These are phyloP conservation scores for Dichomitus squalens DNA, from an alignment of 1,284 basidiomycete species.

Conservation along the genomic window DNA sequence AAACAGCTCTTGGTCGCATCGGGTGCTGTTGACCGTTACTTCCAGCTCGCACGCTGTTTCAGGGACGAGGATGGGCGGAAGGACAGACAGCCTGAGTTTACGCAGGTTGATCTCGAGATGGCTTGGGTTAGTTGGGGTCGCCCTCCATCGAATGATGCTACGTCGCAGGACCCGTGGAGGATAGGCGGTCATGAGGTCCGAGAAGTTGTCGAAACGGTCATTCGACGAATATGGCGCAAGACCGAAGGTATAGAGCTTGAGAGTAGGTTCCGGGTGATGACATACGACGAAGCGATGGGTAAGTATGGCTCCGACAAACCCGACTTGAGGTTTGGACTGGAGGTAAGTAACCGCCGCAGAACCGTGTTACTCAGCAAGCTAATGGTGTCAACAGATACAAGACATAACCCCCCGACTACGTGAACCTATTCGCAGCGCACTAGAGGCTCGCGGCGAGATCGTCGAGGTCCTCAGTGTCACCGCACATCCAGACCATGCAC, in stretches of 20 bases:
- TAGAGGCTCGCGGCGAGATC: slow-evolving; percentile 44
- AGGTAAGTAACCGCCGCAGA: slow-evolving; percentile 51
- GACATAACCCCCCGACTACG: slow-evolving; percentile 53
- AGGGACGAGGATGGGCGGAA: slow-evolving; percentile 93
- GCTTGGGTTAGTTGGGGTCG: slow-evolving; percentile 85
- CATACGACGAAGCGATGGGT: slow-evolving; percentile 85
- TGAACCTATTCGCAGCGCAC: slow-evolving; percentile 35
- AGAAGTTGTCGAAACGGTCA: slow-evolving; percentile 71
- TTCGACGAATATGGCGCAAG: slow-evolving; percentile 75
- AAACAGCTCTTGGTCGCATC: slow-evolving; percentile 94
- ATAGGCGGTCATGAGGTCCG: slow-evolving; percentile 86
- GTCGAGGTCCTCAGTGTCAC: slow-evolving; percentile 55
- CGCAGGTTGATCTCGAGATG: slow-evolving; percentile 97
- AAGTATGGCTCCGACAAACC: slow-evolving; percentile 97
- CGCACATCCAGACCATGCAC: not conserved
- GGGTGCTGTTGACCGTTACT: slow-evolving; percentile 89
- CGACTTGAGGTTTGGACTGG: slow-evolving; percentile 84
- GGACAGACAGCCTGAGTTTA: slow-evolving; percentile 96
- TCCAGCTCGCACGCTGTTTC: slow-evolving; percentile 93
- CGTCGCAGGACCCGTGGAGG: slow-evolving; percentile 57
- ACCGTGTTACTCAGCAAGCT: slow-evolving; percentile 14
- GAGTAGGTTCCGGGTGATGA: slow-evolving; percentile 73
- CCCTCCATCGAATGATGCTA: slow-evolving; percentile 13
- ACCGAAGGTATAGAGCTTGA: slow-evolving; percentile 62
- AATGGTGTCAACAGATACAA: slow-evolving; percentile 42